Conservation (phyloP, 192 early-diverging fungal genomes). For the Gigaspora rosea region DNA sequence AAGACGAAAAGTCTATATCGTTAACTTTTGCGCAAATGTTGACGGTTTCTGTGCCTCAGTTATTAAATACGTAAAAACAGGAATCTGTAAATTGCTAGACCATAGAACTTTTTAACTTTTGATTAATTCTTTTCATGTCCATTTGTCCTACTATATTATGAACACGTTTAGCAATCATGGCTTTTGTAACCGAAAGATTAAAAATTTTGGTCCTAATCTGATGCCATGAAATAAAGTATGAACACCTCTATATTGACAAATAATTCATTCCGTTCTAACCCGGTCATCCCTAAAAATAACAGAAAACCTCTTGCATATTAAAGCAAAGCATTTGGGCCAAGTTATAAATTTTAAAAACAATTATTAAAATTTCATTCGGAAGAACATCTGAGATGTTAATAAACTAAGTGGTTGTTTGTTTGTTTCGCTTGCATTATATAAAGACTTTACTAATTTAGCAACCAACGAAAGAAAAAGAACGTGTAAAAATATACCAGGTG, state of each 20-base stretch:
- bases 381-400: too few relatives aligned
- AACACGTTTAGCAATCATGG: not conserved
- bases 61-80: not conserved
- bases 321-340: not conserved
- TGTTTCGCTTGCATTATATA: too few relatives aligned
- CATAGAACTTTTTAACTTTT: not conserved
- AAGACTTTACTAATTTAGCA: too few relatives aligned
- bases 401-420: too few relatives aligned
- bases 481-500: too few relatives aligned
- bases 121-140: not conserved
- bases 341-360: too few relatives aligned
- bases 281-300: too few relatives aligned
- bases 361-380: too few relatives aligned
- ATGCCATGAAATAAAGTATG: constrained; percentile 14
- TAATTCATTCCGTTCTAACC: too few relatives aligned
- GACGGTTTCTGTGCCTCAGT: not conserved
- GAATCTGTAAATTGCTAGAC: not conserved
- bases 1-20: constrained; percentile 20
- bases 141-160: not conserved
- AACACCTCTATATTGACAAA: not conserved
- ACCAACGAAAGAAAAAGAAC: too few relatives aligned
- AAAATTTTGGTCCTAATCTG: constrained; percentile 1
- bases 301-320: too few relatives aligned
- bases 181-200: not conserved
- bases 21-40: not conserved